Evolutionary conservation across 2,329 filamentous ascomycete genomes (phyloP).

Genomic region (Thielaviopsis musarum): DNA sequence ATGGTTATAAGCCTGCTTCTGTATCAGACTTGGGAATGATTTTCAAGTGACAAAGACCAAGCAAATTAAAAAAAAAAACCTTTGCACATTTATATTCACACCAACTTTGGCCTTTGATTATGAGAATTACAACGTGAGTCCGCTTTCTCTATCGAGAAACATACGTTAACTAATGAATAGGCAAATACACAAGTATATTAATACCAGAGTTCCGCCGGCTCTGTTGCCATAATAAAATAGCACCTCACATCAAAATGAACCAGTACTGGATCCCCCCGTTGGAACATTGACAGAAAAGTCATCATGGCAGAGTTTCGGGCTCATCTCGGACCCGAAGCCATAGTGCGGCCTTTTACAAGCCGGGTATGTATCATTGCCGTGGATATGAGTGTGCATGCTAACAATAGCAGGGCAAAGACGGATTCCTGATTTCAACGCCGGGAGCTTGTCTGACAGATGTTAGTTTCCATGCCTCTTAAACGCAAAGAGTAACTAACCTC

Average conservation of each 20-base stretch:
- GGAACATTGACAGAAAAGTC: conserved; percentile 43
- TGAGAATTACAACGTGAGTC: too few relatives aligned
- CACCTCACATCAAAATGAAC: conserved; percentile 25
- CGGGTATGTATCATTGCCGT: neutral
- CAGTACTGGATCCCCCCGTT: conserved; percentile 43
- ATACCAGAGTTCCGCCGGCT: neutral
- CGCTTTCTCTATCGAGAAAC: too few relatives aligned
- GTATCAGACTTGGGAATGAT: too few relatives aligned
- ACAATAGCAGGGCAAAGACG: conserved; percentile 37
- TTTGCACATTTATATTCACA: too few relatives aligned
- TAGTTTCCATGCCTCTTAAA: conserved; percentile 17
- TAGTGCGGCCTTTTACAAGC: neutral
- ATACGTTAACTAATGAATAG: too few relatives aligned
- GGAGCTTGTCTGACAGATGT: conserved; percentile 43
- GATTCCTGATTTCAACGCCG: conserved; percentile 41
- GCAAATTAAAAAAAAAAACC: too few relatives aligned
- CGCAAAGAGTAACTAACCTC: neutral
- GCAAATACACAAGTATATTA: neutral
- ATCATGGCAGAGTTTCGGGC: conserved; percentile 42
- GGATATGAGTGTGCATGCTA: conserved; percentile 18
- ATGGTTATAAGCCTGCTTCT: too few relatives aligned
- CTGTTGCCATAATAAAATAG: neutral
- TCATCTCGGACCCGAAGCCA: conserved; percentile 35
- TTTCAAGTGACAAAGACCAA: too few relatives aligned
- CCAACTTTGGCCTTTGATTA: too few relatives aligned